Evolutionary conservation across 805 yeast genomes (phyloP), one percentile per base, ranked within the genome.

Genomic region (Candida railenensis): DNA sequence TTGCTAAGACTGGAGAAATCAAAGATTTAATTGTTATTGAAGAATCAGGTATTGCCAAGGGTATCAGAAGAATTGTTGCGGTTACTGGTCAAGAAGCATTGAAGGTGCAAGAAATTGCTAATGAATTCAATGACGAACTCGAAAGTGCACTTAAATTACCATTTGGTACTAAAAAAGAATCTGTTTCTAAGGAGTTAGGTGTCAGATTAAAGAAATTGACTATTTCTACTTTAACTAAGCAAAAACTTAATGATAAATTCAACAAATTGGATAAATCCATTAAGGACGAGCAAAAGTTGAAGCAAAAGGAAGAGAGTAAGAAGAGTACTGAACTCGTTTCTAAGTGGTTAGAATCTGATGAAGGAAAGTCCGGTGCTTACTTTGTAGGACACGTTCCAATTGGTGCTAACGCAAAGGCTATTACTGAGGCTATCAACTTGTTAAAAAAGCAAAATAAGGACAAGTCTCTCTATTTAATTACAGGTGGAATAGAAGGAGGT

Each of bases 1-100:
- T 94, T 54, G 77, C 81, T 42, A 85, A 87, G 69, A 92, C 98
- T 16, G 87, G 92, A 50, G 98, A 92, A 50, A 94, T 94, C 65
- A 90, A 90, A 66, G 92, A 88, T 55, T 80, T 94, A 53, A 88
- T 94, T 32, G 80, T 94, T 45, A 74, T 86, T 52, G 99, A 94
- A 75, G 99, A 94, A 71, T 81, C 89, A 53, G 98, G 99, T 70
- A 94, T 94, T 67, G 98, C 99, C 50, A 94, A 94, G 74, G 99
- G 99, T 71, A 89, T 90, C 52, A 84, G 99, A 73, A 89, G 99
- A 78, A 87, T 94, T 65, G 97, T 94, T 48, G 98, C 97, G 22
- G 96, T 94, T 44, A 87, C 97, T 15, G 98, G 98, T 41, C 74
- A 81, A 44, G 95, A 83, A 53, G 98, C 99, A 14, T 83, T 81